These are phyloP conservation scores for Parmelia sp. DNA, from an alignment of 495 filamentous ascomycete species.

Conservation along the genomic window DNA sequence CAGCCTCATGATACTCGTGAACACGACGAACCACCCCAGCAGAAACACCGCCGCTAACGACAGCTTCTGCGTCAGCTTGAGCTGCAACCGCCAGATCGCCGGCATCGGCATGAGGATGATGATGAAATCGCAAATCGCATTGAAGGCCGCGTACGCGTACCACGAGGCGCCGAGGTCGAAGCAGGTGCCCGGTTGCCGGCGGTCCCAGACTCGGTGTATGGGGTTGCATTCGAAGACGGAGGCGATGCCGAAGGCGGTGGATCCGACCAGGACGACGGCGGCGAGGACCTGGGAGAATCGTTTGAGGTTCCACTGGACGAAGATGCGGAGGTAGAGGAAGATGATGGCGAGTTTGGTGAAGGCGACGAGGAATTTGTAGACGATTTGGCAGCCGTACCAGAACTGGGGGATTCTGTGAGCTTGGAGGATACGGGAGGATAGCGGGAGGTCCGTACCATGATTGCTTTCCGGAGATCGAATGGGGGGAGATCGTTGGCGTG, in stretches of 20 bases:
- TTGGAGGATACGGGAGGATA: too few relatives aligned
- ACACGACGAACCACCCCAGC: slow-evolving; percentile 27
- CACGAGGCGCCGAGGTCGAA: slow-evolving; percentile 4
- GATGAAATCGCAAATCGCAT: slow-evolving; percentile 43
- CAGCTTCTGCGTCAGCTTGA: slow-evolving; percentile 39
- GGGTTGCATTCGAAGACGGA: slow-evolving; percentile 8
- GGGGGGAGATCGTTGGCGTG: slow-evolving; percentile 2
- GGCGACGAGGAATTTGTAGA: slow-evolving; percentile 9
- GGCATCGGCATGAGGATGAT: slow-evolving; percentile 46
- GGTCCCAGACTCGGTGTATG: slow-evolving; percentile 4
- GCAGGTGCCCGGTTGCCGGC: not conserved
- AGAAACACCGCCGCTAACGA: slow-evolving; percentile 43
- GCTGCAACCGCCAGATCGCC: slow-evolving; percentile 38
- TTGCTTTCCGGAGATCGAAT: not conserved
- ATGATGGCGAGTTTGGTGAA: slow-evolving; percentile 7
- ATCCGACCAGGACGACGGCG: not conserved
- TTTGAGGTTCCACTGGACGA: not conserved
- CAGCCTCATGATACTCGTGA: slow-evolving; percentile 5
- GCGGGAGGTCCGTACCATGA: not conserved
- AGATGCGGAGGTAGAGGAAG: too few relatives aligned
- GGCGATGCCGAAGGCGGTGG: not conserved
- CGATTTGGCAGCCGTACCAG: slow-evolving; percentile 6
- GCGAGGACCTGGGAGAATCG: not conserved
- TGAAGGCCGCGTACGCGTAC: slow-evolving; percentile 14
- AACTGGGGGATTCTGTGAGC: not conserved